phyloP scores from a whole-genome alignment of 495 filamentous ascomycete species.

The Podospora didyma region DNA sequence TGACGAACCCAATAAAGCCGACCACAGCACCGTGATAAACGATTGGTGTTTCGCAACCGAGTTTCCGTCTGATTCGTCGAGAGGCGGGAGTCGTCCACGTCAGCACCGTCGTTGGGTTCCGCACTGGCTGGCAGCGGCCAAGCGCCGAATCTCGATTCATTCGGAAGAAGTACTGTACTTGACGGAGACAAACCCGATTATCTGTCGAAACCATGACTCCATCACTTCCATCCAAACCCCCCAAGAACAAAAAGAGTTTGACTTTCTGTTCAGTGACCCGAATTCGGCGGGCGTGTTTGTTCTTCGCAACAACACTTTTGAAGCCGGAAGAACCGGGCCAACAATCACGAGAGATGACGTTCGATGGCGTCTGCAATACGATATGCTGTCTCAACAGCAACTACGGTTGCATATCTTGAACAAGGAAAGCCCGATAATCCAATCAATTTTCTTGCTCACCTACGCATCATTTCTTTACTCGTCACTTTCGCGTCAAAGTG shows the following conservation, averaged over 20 bases:
- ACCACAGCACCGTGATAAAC: neutral
- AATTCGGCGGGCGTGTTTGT: neutral
- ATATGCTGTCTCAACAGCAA: neutral
- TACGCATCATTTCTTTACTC: neutral
- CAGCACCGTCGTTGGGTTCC: neutral
- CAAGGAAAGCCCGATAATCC: neutral
- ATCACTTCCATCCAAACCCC: neutral
- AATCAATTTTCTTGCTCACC: neutral
- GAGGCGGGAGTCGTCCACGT: neutral
- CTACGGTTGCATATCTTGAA: neutral
- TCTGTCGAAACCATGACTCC: neutral
- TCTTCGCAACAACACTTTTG: neutral
- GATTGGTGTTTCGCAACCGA: neutral
- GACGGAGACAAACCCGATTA: neutral
- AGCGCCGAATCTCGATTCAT: neutral
- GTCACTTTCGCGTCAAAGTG: neutral
- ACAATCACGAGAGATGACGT: neutral
- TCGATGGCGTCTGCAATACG: neutral
- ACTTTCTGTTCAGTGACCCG: neutral
- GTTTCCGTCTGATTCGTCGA: neutral
- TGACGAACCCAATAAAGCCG: neutral
- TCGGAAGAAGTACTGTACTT: neutral
- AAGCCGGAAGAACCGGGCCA: neutral
- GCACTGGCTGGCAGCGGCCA: neutral
- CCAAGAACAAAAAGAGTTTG: neutral